Evolutionary conservation across 441 rosid species (phyloP).

Genomic region (Hypseocharis bilobata): DNA sequence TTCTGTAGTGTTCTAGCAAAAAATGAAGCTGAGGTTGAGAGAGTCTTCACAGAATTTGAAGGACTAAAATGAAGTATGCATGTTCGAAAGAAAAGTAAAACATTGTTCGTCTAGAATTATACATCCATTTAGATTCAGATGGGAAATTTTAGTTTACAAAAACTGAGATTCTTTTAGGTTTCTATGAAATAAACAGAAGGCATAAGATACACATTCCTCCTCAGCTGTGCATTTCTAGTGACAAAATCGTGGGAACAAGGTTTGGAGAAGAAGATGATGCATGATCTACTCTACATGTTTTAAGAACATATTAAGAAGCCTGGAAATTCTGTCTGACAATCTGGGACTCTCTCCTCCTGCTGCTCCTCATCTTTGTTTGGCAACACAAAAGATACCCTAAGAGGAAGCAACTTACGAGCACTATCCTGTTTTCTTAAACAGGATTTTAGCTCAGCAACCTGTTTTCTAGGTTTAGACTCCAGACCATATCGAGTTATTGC

Average conservation of each 20-base stretch:
- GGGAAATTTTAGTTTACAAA: too few relatives aligned
- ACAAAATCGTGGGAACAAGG: slow-evolving; percentile 15
- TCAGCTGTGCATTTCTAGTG: background rate
- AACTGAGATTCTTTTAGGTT: background rate
- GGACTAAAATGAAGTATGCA: too few relatives aligned
- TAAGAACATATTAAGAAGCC: slow-evolving; percentile 7
- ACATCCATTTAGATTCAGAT: too few relatives aligned
- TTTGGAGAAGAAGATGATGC: slow-evolving; percentile 4
- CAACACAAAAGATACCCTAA: slow-evolving; percentile 29
- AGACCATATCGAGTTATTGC: slow-evolving; percentile 4
- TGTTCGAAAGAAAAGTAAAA: too few relatives aligned
- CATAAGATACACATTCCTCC: too few relatives aligned
- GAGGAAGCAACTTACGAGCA: slow-evolving; percentile 20
- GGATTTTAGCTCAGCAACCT: slow-evolving; percentile 22
- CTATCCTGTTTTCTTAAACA: slow-evolving; percentile 34
- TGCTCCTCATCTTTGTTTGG: slow-evolving; percentile 17
- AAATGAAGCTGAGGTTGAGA: too few relatives aligned
- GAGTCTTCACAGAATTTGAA: too few relatives aligned
- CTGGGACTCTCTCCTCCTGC: slow-evolving; percentile 6
- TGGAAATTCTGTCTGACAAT: slow-evolving; percentile 9
- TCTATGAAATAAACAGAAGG: too few relatives aligned
- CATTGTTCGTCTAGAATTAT: too few relatives aligned
- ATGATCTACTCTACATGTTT: background rate
- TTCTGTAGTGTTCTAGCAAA: too few relatives aligned
- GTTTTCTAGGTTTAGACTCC: slow-evolving; percentile 11